phyloP scores from a whole-genome alignment of 2,329 filamentous ascomycete genomes.

The Colletotrichum liaoningense region DNA sequence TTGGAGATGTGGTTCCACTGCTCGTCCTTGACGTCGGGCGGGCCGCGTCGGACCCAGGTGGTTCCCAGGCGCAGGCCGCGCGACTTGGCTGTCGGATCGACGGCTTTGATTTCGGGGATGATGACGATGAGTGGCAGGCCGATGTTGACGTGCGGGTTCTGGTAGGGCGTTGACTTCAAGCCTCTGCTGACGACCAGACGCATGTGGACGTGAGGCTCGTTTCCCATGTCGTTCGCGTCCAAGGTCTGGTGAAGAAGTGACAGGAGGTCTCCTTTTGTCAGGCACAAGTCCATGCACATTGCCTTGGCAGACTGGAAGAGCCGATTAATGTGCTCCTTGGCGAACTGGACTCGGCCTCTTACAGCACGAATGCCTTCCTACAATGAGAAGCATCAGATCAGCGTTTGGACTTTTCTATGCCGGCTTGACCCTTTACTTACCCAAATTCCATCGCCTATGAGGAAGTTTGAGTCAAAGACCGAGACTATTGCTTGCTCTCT shows the following conservation, averaged over 20 bases:
- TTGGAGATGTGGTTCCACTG: conserved; percentile 47
- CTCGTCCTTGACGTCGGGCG: conserved; percentile 46
- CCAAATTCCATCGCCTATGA: conserved; percentile 44
- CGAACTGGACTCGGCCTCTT: conserved; percentile 41
- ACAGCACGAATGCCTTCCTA: conserved; percentile 43
- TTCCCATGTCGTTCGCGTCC: conserved; percentile 42
- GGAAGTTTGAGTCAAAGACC: conserved; percentile 44
- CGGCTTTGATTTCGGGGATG: conserved; percentile 43
- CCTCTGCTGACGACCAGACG: conserved; percentile 44
- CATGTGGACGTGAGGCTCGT: conserved; percentile 43
- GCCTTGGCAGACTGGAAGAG: conserved; percentile 44
- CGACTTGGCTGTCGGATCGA: conserved; percentile 38
- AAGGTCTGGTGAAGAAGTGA: conserved; percentile 40
- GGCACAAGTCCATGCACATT: conserved; percentile 44
- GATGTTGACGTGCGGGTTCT: conserved; percentile 43
- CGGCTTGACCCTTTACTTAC: conserved; percentile 11
- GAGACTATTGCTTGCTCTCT: conserved; percentile 40
- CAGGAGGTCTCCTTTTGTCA: conserved; percentile 41
- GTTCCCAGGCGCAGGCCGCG: conserved; percentile 41
- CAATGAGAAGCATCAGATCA: not conserved
- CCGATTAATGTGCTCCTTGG: conserved; percentile 42
- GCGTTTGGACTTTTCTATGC: not conserved
- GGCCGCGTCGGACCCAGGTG: conserved; percentile 44
- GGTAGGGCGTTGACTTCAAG: conserved; percentile 42
- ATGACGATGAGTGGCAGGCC: conserved; percentile 44